These are phyloP conservation scores for Malbranchea cinnamomea DNA, from an alignment of 2,329 filamentous ascomycete species.

Conservation along the genomic window DNA sequence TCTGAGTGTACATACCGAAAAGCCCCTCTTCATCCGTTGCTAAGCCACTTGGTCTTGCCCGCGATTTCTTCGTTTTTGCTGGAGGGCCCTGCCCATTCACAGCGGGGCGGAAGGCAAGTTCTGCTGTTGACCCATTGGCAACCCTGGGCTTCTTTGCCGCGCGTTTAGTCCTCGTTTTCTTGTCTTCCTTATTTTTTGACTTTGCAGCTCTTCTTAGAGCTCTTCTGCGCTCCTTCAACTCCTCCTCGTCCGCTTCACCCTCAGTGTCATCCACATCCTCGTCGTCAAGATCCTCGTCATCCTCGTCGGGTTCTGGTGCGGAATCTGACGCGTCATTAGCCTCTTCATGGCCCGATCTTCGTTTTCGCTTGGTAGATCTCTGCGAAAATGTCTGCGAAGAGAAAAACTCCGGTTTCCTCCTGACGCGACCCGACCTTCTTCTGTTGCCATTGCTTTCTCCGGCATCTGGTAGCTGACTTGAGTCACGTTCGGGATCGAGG, in stretches of 20 bases:
- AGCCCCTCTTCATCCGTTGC: conserved; percentile 35
- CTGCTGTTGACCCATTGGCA: conserved; percentile 30
- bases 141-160: conserved; percentile 42
- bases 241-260: conserved; percentile 19
- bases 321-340: conserved; percentile 19
- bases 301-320: conserved; percentile 19
- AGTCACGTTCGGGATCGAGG: conserved; percentile 7
- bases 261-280: conserved; percentile 11
- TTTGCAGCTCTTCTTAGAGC: conserved; percentile 30
- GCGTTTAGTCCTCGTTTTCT: conserved; percentile 20
- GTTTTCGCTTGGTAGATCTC: conserved; percentile 34
- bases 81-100: conserved; percentile 28
- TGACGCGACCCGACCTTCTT: conserved; percentile 30
- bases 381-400: conserved; percentile 18
- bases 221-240: conserved; percentile 14
- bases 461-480: conserved; percentile 12
- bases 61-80: conserved; percentile 35
- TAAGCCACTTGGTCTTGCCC: conserved; percentile 36
- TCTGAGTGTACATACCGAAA: not conserved
- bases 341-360: conserved; percentile 22
- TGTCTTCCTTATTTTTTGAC: conserved; percentile 34
- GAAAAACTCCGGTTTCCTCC: conserved; percentile 28
- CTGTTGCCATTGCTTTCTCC: conserved; percentile 20
- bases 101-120: conserved; percentile 41
- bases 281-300: conserved; percentile 20